A percentile compares a stretch with the other conserved stretches of the same genome.
Evolutionary conservation across 129 eudicot species (phyloP).

Genomic region (Flaveria sonorensis): DNA sequence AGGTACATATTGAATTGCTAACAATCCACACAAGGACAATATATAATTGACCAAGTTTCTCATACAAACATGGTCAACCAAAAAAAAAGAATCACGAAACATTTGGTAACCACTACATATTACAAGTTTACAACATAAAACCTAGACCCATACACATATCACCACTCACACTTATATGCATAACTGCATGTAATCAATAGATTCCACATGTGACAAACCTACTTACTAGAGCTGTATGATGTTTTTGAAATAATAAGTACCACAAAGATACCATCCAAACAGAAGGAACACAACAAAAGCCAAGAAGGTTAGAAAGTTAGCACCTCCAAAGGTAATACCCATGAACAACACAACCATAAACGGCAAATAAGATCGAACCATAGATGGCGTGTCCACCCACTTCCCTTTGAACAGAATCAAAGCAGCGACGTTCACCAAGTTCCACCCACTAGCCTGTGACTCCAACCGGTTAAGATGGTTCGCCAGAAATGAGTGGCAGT

Average conservation of each 20-base stretch:
- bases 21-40: neutral
- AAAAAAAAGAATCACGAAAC: constrained; percentile 17
- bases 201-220: neutral
- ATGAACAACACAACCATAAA: constrained; percentile 50
- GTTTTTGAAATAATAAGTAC: constrained; percentile 10
- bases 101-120: constrained; percentile 22
- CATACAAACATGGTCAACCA: constrained; percentile 16
- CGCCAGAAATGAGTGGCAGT: constrained; percentile 91
- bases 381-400: constrained; percentile 62
- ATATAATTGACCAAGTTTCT: neutral
- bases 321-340: constrained; percentile 72
- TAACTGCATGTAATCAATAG: neutral
- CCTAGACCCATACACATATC: constrained; percentile 10
- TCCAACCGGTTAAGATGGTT: constrained; percentile 77
- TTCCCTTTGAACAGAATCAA: constrained; percentile 71
- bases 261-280: constrained; percentile 23
- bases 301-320: constrained; percentile 61
- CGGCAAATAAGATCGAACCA: constrained; percentile 58
- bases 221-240: constrained; percentile 5
- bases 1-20: constrained; percentile 14
- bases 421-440: constrained; percentile 77
- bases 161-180: constrained; percentile 8
- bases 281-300: constrained; percentile 37
- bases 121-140: constrained; percentile 29
- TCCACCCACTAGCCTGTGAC: constrained; percentile 69